Conservation (phyloP, 1,139 yeast genomes). For the Yamadazyma atmosphaerica region DNA sequence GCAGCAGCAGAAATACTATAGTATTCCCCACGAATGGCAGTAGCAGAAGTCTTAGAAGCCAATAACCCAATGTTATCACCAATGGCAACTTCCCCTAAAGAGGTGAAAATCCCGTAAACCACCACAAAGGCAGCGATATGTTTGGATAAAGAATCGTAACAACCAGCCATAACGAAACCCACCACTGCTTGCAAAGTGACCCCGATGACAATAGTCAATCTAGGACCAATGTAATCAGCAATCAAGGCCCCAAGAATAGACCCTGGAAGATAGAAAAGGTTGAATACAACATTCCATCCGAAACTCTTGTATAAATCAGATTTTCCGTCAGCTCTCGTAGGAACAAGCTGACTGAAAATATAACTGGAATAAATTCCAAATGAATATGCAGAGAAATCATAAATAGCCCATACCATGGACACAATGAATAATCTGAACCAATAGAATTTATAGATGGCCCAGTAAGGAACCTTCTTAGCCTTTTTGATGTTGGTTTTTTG, state of each 20-base stretch:
- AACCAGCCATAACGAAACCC: slow-evolving; percentile 86
- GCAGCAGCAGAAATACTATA: slow-evolving; percentile 90
- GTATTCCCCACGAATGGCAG: slow-evolving; percentile 87
- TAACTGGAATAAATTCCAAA: slow-evolving; percentile 80
- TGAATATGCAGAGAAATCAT: slow-evolving; percentile 85
- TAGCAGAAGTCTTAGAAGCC: slow-evolving; percentile 84
- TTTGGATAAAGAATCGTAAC: slow-evolving; percentile 52
- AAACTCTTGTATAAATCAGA: slow-evolving; percentile 65
- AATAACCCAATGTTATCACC: slow-evolving; percentile 90
- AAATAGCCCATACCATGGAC: slow-evolving; percentile 83
- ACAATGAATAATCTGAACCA: slow-evolving; percentile 78
- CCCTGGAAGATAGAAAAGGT: slow-evolving; percentile 88
- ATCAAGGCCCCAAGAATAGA: slow-evolving; percentile 77
- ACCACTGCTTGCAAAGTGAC: slow-evolving; percentile 70
- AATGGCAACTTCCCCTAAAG: slow-evolving; percentile 92
- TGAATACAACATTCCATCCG: slow-evolving; percentile 92
- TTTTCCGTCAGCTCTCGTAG: slow-evolving; percentile 36
- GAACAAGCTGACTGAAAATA: slow-evolving; percentile 60
- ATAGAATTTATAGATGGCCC: slow-evolving; percentile 72
- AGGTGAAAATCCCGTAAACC: slow-evolving; percentile 80
- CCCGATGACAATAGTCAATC: slow-evolving; percentile 72
- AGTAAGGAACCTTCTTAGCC: slow-evolving; percentile 61
- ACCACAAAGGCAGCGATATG: slow-evolving; percentile 80
- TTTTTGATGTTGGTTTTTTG: slow-evolving; percentile 68
- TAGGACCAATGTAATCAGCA: slow-evolving; percentile 88